Conservation (phyloP, 208 protist genomes). For the Trypanosoma melophagium region DNA sequence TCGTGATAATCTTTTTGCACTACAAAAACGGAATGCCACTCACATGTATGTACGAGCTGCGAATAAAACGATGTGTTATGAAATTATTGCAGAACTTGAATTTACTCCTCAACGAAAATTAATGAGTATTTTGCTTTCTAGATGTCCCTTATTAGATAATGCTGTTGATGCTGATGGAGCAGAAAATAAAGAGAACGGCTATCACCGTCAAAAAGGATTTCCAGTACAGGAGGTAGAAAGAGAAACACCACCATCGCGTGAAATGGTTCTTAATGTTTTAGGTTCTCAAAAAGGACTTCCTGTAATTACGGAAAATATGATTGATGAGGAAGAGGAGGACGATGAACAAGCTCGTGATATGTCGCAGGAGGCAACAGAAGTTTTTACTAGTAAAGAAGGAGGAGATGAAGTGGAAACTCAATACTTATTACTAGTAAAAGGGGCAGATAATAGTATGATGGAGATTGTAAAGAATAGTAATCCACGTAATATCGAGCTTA, state of each 20-base stretch:
- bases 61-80: conserved; percentile 62
- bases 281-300: neutral
- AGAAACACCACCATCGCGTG: neutral
- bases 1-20: conserved; percentile 70
- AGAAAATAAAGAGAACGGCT: neutral
- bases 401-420: neutral
- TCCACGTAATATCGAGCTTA: conserved; percentile 32
- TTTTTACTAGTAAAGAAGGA: neutral
- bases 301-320: neutral
- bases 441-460: conserved; percentile 85
- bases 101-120: conserved; percentile 85
- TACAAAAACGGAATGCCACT: conserved; percentile 64
- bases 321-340: neutral
- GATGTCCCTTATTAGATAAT: conserved; percentile 40
- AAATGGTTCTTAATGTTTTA: conserved; percentile 1
- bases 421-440: conserved; percentile 81
- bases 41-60: conserved; percentile 67
- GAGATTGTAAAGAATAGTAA: conserved; percentile 60
- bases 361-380: neutral
- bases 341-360: neutral
- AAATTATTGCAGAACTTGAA: conserved; percentile 81
- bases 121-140: conserved; percentile 80
- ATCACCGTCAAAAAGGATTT: neutral
- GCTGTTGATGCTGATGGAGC: neutral
- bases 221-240: neutral